Evolutionary conservation across 257 asterid species (phyloP).

Genomic region (Gentiana straminea): DNA sequence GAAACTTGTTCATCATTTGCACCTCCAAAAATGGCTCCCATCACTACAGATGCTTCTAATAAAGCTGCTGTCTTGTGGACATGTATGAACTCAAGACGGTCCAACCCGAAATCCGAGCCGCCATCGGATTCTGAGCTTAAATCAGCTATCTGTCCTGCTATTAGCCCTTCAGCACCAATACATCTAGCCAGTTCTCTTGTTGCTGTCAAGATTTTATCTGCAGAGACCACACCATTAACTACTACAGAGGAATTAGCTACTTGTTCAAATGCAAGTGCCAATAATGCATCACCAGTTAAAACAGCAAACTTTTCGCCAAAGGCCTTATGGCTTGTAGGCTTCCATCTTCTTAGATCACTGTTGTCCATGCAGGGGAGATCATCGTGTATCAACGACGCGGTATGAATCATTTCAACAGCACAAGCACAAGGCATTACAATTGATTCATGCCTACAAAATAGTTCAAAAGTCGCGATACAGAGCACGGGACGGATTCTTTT

Average conservation of each 20-base stretch:
- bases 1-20: slow-evolving; percentile 30
- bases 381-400: slow-evolving; percentile 62
- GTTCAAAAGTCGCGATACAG: slow-evolving; percentile 55
- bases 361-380: slow-evolving; percentile 69
- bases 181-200: slow-evolving; percentile 35
- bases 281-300: slow-evolving; percentile 48
- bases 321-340: slow-evolving; percentile 48
- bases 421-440: slow-evolving; percentile 55
- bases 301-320: slow-evolving; percentile 45
- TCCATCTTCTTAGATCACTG: slow-evolving; percentile 48
- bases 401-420: slow-evolving; percentile 60
- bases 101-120: slow-evolving; percentile 29
- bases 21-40: slow-evolving; percentile 53
- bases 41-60: slow-evolving; percentile 45
- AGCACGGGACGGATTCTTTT: slow-evolving; percentile 49
- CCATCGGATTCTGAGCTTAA: slow-evolving; percentile 29
- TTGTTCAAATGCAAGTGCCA: slow-evolving; percentile 42
- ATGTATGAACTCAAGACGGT: slow-evolving; percentile 44
- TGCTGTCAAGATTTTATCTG: slow-evolving; percentile 22
- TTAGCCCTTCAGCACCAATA: slow-evolving; percentile 38
- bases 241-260: slow-evolving; percentile 22
- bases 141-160: slow-evolving; percentile 50
- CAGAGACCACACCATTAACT: slow-evolving; percentile 20
- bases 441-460: slow-evolving; percentile 39
- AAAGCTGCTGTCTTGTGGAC: slow-evolving; percentile 51